phyloP scores from a whole-genome alignment of 805 yeast genomes.

The Suhomyces vadensis region DNA sequence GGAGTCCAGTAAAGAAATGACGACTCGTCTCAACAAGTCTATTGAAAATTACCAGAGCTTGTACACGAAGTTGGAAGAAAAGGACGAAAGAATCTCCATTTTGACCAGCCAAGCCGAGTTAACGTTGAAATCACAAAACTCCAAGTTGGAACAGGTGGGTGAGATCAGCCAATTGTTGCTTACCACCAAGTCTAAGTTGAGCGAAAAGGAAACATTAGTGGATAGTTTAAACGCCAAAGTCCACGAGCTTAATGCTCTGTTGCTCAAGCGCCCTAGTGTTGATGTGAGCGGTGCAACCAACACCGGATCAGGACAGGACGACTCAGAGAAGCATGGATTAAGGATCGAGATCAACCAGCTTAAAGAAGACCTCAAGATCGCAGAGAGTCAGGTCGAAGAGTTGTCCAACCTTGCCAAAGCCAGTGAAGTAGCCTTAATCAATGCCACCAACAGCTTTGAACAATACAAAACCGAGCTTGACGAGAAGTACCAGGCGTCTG shows the following conservation, averaged over 20 bases:
- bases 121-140: constrained; percentile 53
- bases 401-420: constrained; percentile 62
- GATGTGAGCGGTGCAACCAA: constrained; percentile 2
- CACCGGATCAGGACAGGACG: constrained; percentile 5
- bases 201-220: constrained; percentile 39
- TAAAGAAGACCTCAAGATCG: constrained; percentile 54
- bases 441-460: constrained; percentile 56
- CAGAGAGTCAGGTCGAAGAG: constrained; percentile 59
- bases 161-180: constrained; percentile 48
- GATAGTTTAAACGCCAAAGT: constrained; percentile 43
- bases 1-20: constrained; percentile 47
- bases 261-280: constrained; percentile 9
- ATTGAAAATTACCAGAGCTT: constrained; percentile 46
- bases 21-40: constrained; percentile 49
- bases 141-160: constrained; percentile 59
- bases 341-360: constrained; percentile 45
- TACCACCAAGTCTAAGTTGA: constrained; percentile 42
- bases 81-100: constrained; percentile 54
- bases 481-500: constrained; percentile 19
- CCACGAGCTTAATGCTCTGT: constrained; percentile 12
- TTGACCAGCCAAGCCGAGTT: constrained; percentile 57
- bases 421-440: constrained; percentile 63
- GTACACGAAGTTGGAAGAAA: constrained; percentile 49
- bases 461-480: constrained; percentile 30
- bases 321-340: constrained; percentile 10